phyloP scores from a whole-genome alignment of 495 filamentous ascomycete species.

The Daldinia decipiens region DNA sequence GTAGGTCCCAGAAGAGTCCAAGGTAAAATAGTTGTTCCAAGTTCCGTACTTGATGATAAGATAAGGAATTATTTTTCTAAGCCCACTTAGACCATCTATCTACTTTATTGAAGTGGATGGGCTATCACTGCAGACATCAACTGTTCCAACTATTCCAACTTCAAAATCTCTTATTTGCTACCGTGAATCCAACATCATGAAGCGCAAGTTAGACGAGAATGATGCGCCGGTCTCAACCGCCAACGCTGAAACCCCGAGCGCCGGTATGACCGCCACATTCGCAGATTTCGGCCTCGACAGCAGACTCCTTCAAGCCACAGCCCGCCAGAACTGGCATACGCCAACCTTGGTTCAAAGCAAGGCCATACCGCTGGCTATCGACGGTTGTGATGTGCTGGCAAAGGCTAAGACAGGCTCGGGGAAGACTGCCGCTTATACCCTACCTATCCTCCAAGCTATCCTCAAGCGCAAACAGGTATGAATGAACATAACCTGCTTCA shows the following conservation, averaged over 20 bases:
- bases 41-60: slow-evolving; percentile 25
- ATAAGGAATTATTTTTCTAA: slow-evolving; percentile 42
- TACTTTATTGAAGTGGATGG: slow-evolving; percentile 4
- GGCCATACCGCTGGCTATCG: slow-evolving; percentile 89
- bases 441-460: slow-evolving; percentile 84
- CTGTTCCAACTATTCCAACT: not conserved
- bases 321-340: slow-evolving; percentile 80
- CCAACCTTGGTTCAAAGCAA: slow-evolving; percentile 88
- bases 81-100: slow-evolving; percentile 2
- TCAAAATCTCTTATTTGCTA: not conserved
- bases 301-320: slow-evolving; percentile 85
- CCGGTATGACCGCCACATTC: slow-evolving; percentile 55
- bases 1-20: too few relatives aligned
- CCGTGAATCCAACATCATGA: slow-evolving; percentile 49
- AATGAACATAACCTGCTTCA: slow-evolving; percentile 3
- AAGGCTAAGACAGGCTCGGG: slow-evolving; percentile 93
- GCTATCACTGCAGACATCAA: not conserved
- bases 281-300: slow-evolving; percentile 77
- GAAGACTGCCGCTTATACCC: slow-evolving; percentile 97
- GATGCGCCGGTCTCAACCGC: slow-evolving; percentile 53
- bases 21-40: slow-evolving; percentile 33
- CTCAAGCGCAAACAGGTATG: slow-evolving; percentile 78
- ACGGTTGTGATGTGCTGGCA: slow-evolving; percentile 89
- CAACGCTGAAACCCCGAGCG: slow-evolving; percentile 23
- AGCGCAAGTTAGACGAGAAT: slow-evolving; percentile 65